Evolutionary conservation across 331 rosid species (phyloP).

Genomic region (Rosa hybrid): DNA sequence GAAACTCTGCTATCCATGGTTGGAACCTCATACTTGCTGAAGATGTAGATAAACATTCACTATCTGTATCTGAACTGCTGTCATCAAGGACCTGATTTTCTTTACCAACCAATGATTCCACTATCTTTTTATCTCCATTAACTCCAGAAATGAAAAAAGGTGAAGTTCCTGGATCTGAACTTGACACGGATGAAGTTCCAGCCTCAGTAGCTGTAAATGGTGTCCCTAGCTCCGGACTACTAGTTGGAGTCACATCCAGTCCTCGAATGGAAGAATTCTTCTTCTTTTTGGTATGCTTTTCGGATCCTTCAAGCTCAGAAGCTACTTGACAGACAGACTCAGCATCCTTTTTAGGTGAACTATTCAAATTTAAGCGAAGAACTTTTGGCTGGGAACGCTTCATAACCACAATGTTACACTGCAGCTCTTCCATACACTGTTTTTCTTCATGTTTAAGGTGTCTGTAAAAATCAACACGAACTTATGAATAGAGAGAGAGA

Average conservation of each 20-base stretch:
- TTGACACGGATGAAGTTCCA: conserved; percentile 89
- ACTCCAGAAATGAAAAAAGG: conserved; percentile 71
- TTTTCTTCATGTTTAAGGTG: conserved; percentile 93
- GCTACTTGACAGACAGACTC: conserved; percentile 47
- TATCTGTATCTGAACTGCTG: conserved; percentile 77
- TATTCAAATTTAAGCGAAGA: conserved; percentile 89
- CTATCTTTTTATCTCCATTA: conserved; percentile 66
- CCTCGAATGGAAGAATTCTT: conserved; percentile 59
- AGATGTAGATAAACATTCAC: conserved; percentile 67
- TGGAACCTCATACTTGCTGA: conserved; percentile 84
- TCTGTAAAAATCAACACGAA: conserved; percentile 42
- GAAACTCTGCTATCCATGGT: conserved; percentile 76
- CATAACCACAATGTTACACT: conserved; percentile 96
- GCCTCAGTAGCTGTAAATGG: conserved; percentile 88
- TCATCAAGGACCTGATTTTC: conserved; percentile 64
- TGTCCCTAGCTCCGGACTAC: conserved; percentile 97
- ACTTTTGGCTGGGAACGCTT: conserved; percentile 93
- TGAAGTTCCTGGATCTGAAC: conserved; percentile 94
- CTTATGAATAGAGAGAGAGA: conserved; percentile 2
- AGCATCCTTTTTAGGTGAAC: conserved; percentile 57
- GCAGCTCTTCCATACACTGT: conserved; percentile 95
- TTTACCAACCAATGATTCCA: conserved; percentile 47
- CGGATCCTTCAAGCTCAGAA: conserved; percentile 49
- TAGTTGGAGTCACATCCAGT: conserved; percentile 81
- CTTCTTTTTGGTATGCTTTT: conserved; percentile 47